Evolutionary conservation across 106 monocot species (phyloP).

Genomic region (Dioscorea dumetorum): DNA sequence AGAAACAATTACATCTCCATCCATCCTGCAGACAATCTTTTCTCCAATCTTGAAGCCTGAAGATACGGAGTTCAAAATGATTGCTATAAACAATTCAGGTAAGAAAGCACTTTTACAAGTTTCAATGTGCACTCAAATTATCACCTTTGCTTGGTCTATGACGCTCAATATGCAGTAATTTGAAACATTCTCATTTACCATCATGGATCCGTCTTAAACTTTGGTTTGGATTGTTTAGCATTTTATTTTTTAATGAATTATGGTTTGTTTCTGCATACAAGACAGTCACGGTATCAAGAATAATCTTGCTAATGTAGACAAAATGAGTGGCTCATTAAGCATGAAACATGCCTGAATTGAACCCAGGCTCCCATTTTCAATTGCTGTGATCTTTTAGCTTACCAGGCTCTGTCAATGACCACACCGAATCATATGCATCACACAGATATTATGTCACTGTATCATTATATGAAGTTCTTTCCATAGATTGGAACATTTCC

Average conservation of each 20-base stretch:
- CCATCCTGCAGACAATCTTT: slow-evolving; percentile 31
- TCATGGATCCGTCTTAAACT: neutral
- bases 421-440: too few relatives aligned
- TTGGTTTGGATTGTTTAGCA: neutral
- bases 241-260: neutral
- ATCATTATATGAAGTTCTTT: too few relatives aligned
- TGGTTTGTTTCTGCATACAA: neutral
- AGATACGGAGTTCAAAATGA: slow-evolving; percentile 21
- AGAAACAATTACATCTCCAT: slow-evolving; percentile 12
- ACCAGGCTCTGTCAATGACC: too few relatives aligned
- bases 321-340: too few relatives aligned
- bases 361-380: too few relatives aligned
- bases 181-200: neutral
- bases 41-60: slow-evolving; percentile 25
- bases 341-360: too few relatives aligned
- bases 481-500: too few relatives aligned
- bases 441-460: too few relatives aligned
- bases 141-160: neutral
- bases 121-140: neutral
- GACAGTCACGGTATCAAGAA: too few relatives aligned
- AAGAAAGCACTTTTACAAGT: neutral
- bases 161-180: neutral
- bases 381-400: too few relatives aligned
- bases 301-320: too few relatives aligned
- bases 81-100: slow-evolving; percentile 28